These are phyloP conservation scores for Coelastrella sp. DNA, from an alignment of 139 green algal genomes.

Conservation along the genomic window DNA sequence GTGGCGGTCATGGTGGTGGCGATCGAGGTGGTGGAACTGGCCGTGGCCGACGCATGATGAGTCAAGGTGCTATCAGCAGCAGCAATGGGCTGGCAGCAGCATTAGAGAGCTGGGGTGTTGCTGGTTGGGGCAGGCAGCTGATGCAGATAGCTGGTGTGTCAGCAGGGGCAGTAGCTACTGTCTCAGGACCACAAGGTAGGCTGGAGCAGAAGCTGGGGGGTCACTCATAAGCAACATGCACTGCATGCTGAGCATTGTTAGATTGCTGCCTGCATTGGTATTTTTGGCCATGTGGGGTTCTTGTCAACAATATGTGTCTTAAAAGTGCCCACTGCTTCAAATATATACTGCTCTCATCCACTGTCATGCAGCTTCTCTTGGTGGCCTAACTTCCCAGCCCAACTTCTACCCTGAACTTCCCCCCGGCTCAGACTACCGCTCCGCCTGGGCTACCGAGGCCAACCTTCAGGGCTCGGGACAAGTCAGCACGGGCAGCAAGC, in stretches of 20 bases:
- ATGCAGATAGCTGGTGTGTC: conserved; percentile 34
- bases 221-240: neutral
- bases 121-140: neutral
- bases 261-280: neutral
- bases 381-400: no score
- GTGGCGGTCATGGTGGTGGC: neutral
- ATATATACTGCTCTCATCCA: neutral
- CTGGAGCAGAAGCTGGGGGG: neutral
- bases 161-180: neutral
- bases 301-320: neutral
- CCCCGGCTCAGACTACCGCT: conserved; percentile 12
- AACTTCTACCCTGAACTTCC: no score
- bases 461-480: neutral
- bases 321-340: neutral
- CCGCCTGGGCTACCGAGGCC: neutral
- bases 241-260: no score
- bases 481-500: neutral
- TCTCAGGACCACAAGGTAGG: neutral
- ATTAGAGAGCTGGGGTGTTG: neutral
- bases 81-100: neutral
- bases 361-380: neutral
- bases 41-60: neutral
- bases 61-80: neutral
- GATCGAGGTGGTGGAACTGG: neutral
- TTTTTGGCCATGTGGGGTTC: neutral